Evolutionary conservation across 805 yeast genomes (phyloP).

Genomic region (Citeromyces matritensis): DNA sequence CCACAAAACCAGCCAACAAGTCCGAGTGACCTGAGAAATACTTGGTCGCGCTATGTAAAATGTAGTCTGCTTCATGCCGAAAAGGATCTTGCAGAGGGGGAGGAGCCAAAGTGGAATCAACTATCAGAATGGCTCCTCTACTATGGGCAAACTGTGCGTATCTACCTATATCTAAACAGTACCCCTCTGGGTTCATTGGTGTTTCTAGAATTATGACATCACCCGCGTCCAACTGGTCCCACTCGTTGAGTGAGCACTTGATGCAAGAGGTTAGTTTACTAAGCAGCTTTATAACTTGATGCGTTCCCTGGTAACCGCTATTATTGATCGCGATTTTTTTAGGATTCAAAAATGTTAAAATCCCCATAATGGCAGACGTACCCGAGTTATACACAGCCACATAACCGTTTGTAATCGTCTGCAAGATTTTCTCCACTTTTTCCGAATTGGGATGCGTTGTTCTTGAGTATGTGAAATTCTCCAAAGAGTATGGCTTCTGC

Average conservation of each 20-base stretch:
- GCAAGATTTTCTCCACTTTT: slow-evolving; percentile 28
- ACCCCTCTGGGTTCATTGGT: slow-evolving; percentile 39
- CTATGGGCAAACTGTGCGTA: slow-evolving; percentile 27
- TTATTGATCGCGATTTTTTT: slow-evolving; percentile 25
- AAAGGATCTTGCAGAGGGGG: slow-evolving; percentile 41
- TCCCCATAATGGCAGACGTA: slow-evolving; percentile 33
- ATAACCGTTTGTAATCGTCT: slow-evolving; percentile 25
- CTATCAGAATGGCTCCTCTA: slow-evolving; percentile 24
- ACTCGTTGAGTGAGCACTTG: slow-evolving; percentile 18
- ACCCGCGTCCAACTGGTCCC: slow-evolving; percentile 17
- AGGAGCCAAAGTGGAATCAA: slow-evolving; percentile 43
- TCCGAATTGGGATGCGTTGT: slow-evolving; percentile 30
- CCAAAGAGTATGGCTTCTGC: slow-evolving; percentile 9
- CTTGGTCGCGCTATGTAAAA: slow-evolving; percentile 41
- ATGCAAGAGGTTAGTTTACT: slow-evolving; percentile 23
- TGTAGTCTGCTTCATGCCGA: slow-evolving; percentile 32
- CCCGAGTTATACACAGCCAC: slow-evolving; percentile 36
- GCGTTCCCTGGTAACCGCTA: slow-evolving; percentile 33
- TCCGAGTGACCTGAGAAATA: slow-evolving; percentile 43
- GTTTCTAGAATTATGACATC: slow-evolving; percentile 36
- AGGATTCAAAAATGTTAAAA: slow-evolving; percentile 30
- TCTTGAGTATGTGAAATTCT: slow-evolving; percentile 21
- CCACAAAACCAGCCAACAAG: slow-evolving; percentile 34
- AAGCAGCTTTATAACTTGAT: slow-evolving; percentile 27
- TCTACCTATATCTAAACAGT: slow-evolving; percentile 21